These are phyloP conservation scores for Hygrophila difformis DNA, from an alignment of 257 asterid species.

Conservation along the genomic window DNA sequence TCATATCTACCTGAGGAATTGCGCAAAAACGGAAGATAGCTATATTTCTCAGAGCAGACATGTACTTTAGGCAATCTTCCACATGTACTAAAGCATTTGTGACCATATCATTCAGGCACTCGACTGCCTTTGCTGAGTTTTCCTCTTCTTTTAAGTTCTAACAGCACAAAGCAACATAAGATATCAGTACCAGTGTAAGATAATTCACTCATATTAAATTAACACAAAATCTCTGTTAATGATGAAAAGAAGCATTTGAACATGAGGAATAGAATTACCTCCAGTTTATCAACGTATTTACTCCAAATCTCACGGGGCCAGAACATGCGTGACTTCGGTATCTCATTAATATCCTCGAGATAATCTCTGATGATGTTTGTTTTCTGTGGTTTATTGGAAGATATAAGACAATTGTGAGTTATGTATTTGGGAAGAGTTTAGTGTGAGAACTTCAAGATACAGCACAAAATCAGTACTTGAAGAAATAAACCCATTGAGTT, in stretches of 20 bases:
- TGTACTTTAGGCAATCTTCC: conserved; percentile 71
- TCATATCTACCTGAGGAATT: conserved; percentile 74
- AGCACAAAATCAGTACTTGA: conserved; percentile 40
- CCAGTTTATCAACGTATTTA: conserved; percentile 78
- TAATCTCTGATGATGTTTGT: conserved; percentile 94
- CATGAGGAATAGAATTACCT: conserved; percentile 35
- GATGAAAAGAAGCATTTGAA: not conserved
- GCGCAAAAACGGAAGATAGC: conserved; percentile 85
- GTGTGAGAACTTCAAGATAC: not conserved
- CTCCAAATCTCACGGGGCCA: conserved; percentile 96
- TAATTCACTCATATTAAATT: not conserved
- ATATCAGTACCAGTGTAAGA: too few species aligned
- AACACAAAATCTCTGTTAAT: conserved; percentile 3
- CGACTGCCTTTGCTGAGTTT: conserved; percentile 83
- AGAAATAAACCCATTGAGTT: conserved; percentile 91
- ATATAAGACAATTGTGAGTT: conserved; percentile 1
- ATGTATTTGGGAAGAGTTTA: too few species aligned
- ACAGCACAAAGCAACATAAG: too few species aligned
- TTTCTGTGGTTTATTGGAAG: conserved; percentile 43
- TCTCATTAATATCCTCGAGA: conserved; percentile 93
- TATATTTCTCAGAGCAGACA: conserved; percentile 61
- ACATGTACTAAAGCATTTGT: conserved; percentile 70
- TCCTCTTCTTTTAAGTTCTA: conserved; percentile 83
- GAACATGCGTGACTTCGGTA: conserved; percentile 97
- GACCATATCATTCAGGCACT: conserved; percentile 90